phyloP scores from a whole-genome alignment of 2,329 filamentous ascomycete species.

The Rhytidhysteron rufulum region DNA sequence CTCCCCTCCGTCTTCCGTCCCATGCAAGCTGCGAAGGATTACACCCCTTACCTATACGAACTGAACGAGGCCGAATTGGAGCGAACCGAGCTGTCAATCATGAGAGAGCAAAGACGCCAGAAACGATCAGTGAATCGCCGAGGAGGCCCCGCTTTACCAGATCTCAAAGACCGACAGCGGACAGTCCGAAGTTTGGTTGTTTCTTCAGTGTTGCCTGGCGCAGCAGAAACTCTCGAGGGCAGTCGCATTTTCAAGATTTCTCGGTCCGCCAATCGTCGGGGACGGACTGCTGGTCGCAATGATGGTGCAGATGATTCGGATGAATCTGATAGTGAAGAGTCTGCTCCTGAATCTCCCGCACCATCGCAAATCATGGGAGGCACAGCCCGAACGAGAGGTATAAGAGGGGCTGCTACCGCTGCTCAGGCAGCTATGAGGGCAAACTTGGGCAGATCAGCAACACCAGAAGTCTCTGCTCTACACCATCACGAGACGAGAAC shows the following conservation, averaged over 20 bases:
- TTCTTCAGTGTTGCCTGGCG: constrained; percentile 86
- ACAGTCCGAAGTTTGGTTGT: constrained; percentile 91
- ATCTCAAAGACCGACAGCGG: constrained; percentile 89
- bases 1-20: constrained; percentile 80
- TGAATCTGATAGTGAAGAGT: constrained; percentile 89
- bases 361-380: constrained; percentile 64
- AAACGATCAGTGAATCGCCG: constrained; percentile 93
- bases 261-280: constrained; percentile 36
- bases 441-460: constrained; percentile 75
- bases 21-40: constrained; percentile 90
- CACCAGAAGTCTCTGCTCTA: constrained; percentile 68
- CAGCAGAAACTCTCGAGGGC: constrained; percentile 73
- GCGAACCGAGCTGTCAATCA: constrained; percentile 85
- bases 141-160: constrained; percentile 88
- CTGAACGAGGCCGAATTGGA: constrained; percentile 87
- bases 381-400: constrained; percentile 79
- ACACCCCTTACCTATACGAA: constrained; percentile 88
- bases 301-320: constrained; percentile 73
- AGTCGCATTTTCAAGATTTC: constrained; percentile 76
- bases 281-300: constrained; percentile 57
- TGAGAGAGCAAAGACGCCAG: constrained; percentile 87
- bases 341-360: constrained; percentile 78
- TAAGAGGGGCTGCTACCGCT: constrained; percentile 82
- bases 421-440: constrained; percentile 83
- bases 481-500: constrained; percentile 72